Conservation (phyloP, 352 stramenopile genomes). For the Phytophthora pisi region DNA sequence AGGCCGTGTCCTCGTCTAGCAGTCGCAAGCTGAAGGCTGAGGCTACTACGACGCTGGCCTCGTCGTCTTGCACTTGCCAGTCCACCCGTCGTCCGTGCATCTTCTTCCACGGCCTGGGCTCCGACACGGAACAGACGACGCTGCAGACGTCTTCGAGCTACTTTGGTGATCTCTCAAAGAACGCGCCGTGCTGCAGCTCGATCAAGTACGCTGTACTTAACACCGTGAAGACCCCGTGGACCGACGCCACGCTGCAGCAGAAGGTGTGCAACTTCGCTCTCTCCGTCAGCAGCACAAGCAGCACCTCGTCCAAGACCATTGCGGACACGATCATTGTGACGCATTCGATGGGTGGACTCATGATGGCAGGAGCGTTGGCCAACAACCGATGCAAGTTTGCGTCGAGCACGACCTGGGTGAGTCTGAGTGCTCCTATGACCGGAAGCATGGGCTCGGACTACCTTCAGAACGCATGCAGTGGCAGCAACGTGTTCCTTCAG, state of each 20-base stretch:
- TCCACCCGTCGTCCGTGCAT: slow-evolving; percentile 30
- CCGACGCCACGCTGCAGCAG: slow-evolving; percentile 23
- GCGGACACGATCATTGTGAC: slow-evolving; percentile 38
- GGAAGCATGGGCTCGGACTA: slow-evolving; percentile 45
- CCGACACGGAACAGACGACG: slow-evolving; percentile 8
- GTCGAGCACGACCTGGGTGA: slow-evolving; percentile 33
- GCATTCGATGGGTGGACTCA: slow-evolving; percentile 44
- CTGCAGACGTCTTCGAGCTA: slow-evolving; percentile 24
- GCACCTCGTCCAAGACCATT: slow-evolving; percentile 15
- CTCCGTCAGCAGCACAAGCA: slow-evolving; percentile 21
- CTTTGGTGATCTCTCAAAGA: slow-evolving; percentile 28
- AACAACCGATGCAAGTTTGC: slow-evolving; percentile 38
- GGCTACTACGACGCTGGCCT: slow-evolving; percentile 8
- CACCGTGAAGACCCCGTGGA: slow-evolving; percentile 30
- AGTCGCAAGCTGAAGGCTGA: slow-evolving; percentile 9
- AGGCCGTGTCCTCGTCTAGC: not conserved
- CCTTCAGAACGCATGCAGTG: slow-evolving; percentile 34
- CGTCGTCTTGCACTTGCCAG: slow-evolving; percentile 25
- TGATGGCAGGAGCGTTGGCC: slow-evolving; percentile 34
- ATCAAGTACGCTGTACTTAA: slow-evolving; percentile 35
- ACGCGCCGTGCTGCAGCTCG: slow-evolving; percentile 35
- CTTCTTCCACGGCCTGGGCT: slow-evolving; percentile 38
- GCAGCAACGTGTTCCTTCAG: slow-evolving; percentile 24
- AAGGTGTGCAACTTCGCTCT: slow-evolving; percentile 35
- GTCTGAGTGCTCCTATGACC: slow-evolving; percentile 37